Conservation (phyloP, 805 yeast species). For the Pichia heedii region DNA sequence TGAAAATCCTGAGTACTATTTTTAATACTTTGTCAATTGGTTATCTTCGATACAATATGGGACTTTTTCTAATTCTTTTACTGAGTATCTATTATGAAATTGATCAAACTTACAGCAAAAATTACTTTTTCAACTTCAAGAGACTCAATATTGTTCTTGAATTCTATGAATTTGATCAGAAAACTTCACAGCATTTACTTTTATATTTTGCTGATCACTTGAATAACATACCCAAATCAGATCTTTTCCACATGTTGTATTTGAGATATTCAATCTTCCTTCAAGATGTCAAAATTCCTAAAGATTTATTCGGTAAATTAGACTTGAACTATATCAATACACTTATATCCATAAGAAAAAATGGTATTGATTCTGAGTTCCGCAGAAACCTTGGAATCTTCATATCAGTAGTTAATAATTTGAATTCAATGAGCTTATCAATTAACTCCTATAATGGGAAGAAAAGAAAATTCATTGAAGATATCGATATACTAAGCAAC, state of each 20-base stretch:
- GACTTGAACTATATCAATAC: slow-evolving; percentile 7
- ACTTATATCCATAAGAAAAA: slow-evolving; percentile 7
- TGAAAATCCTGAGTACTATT: slow-evolving; percentile 16
- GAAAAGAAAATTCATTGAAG: slow-evolving; percentile 1
- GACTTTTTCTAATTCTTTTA: slow-evolving; percentile 16
- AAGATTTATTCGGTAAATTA: slow-evolving; percentile 11
- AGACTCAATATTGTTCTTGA: not conserved
- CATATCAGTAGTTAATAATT: no score
- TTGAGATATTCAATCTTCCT: not conserved
- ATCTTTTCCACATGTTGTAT: slow-evolving; percentile 13
- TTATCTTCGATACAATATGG: slow-evolving; percentile 17
- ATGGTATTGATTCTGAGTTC: not conserved
- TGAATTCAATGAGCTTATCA: no score
- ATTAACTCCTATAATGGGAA: not conserved
- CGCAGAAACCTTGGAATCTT: no score
- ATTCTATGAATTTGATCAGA: slow-evolving; percentile 2
- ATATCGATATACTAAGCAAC: not conserved
- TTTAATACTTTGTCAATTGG: slow-evolving; percentile 23
- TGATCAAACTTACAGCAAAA: slow-evolving; percentile 14
- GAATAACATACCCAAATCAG: not conserved
- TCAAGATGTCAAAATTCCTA: not conserved
- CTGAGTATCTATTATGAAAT: slow-evolving; percentile 9
- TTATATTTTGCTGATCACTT: not conserved
- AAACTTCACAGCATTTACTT: slow-evolving; percentile 1
- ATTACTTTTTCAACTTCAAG: slow-evolving; percentile 14